Evolutionary conservation across 306 rosid species (phyloP).

Genomic region (Casuarina cunninghamiana): DNA sequence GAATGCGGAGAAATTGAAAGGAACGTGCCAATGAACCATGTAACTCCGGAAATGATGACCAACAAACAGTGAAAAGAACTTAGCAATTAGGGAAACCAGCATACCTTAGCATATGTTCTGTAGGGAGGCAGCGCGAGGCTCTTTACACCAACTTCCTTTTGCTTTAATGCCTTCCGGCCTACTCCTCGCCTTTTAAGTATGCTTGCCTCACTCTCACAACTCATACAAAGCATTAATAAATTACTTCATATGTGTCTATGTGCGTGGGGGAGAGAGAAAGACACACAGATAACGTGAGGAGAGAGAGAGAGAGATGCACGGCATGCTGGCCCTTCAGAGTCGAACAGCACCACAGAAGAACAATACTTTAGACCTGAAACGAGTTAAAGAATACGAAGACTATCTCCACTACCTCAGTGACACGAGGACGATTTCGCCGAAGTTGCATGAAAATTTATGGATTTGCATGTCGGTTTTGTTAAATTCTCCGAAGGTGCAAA

Average conservation of each 20-base stretch:
- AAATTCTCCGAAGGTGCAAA: conserved; percentile 3
- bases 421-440: not conserved
- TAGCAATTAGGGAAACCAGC: conserved; percentile 1
- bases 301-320: not conserved
- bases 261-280: not conserved
- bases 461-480: not conserved
- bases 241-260: not conserved
- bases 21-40: not conserved
- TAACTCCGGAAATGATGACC: not conserved
- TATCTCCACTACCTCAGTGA: not conserved
- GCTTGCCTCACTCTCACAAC: not conserved
- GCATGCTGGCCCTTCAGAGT: not conserved
- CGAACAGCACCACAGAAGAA: not conserved
- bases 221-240: not conserved
- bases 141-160: conserved; percentile 20
- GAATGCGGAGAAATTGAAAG: not conserved
- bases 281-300: too few relatives aligned
- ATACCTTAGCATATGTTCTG: conserved; percentile 11
- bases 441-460: not conserved
- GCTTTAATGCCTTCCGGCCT: conserved; percentile 5
- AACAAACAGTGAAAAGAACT: not conserved
- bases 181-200: conserved; percentile 30
- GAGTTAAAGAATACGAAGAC: not conserved
- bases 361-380: not conserved
- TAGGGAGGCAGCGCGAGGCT: conserved; percentile 1